A percentile compares a stretch with the other conserved stretches of the same genome.
Evolutionary conservation across 106 monocot species (phyloP).

Genomic region (Agapanthus africanus): DNA sequence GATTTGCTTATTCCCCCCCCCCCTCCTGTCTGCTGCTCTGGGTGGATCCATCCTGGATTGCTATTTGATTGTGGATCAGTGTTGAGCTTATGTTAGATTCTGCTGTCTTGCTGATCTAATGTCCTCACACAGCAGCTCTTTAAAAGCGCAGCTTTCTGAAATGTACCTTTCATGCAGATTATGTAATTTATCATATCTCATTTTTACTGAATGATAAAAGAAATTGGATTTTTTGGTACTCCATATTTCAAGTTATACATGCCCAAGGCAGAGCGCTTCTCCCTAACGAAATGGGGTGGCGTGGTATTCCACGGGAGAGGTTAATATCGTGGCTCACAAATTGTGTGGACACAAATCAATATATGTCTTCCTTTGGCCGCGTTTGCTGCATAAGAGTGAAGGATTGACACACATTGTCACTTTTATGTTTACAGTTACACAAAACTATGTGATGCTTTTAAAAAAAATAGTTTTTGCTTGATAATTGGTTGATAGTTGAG

Average conservation of each 20-base stretch:
- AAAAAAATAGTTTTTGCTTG: not conserved
- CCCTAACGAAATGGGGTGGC: constrained; percentile 40
- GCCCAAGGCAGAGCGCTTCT: constrained; percentile 40
- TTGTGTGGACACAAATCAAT: constrained; percentile 42
- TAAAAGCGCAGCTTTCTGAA: not conserved
- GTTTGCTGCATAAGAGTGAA: constrained; percentile 17
- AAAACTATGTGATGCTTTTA: not conserved
- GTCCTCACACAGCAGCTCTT: not conserved
- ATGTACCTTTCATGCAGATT: not conserved
- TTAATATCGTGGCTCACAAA: constrained; percentile 45
- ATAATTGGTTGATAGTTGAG: not conserved
- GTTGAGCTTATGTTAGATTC: not conserved
- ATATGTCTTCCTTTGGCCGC: constrained; percentile 25
- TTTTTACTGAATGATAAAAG: not conserved
- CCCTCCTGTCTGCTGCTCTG: too few relatives aligned
- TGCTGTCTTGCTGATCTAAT: not conserved
- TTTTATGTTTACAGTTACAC: not conserved
- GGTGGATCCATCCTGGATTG: too few relatives aligned
- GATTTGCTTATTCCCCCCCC: too few relatives aligned
- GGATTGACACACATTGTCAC: constrained; percentile 6
- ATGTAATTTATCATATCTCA: not conserved
- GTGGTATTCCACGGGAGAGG: constrained; percentile 59
- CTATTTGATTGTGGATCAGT: not conserved
- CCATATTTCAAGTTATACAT: not conserved
- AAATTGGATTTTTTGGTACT: not conserved